Conservation (phyloP, 305 asterid species). For the Coffea humblotiana region DNA sequence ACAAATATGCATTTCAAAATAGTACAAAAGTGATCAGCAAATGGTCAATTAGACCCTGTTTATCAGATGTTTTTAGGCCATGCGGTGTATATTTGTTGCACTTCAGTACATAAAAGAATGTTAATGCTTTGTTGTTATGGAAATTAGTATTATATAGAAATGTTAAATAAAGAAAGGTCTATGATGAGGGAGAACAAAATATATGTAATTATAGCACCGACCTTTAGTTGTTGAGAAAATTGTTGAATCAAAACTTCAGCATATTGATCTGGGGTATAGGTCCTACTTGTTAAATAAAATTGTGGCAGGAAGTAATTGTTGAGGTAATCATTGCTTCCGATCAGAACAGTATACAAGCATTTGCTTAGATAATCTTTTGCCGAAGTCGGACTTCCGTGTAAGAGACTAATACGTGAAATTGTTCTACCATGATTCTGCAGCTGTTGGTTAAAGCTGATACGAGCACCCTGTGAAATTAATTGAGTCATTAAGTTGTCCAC, state of each 20-base stretch:
- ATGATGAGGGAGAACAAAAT: not conserved
- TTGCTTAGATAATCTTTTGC: slow-evolving; percentile 20
- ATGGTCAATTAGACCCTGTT: no score
- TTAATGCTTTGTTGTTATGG: no score
- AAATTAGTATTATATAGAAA: no score
- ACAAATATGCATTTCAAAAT: no score
- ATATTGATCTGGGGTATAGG: slow-evolving; percentile 34
- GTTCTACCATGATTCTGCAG: slow-evolving; percentile 31
- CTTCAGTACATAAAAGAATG: no score
- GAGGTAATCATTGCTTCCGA: slow-evolving; percentile 46
- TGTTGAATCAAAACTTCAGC: slow-evolving; percentile 33
- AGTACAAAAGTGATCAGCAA: no score
- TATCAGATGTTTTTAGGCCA: no score
- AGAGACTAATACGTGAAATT: not conserved
- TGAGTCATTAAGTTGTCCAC: not conserved
- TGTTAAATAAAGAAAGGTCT: no score
- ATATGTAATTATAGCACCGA: not conserved
- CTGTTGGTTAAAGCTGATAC: slow-evolving; percentile 37
- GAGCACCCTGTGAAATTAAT: slow-evolving; percentile 30
- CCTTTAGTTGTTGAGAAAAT: slow-evolving; percentile 38
- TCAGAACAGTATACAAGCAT: slow-evolving; percentile 39
- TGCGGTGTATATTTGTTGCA: no score
- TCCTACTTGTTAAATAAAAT: slow-evolving; percentile 24
- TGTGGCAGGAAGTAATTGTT: slow-evolving; percentile 27
- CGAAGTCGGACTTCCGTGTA: not conserved